Percentiles rank a stretch among this genome's conserved stretches.
These are phyloP conservation scores for Iberis amara DNA, from an alignment of 441 rosid genomes.

Conservation along the genomic window DNA sequence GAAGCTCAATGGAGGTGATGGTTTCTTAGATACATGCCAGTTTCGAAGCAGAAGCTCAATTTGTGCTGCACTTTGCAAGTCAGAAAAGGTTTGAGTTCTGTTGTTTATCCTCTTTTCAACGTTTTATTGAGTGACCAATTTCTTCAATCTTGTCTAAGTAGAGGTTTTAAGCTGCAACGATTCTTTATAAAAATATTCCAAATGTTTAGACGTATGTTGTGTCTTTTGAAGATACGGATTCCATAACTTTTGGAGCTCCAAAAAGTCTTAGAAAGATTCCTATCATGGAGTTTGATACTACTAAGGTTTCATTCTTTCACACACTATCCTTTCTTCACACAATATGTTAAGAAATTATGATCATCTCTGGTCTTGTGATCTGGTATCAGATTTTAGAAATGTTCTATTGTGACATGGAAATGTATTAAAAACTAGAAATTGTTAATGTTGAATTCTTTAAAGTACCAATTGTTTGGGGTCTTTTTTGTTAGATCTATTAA, in stretches of 20 bases:
- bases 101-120: background rate
- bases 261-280: conserved; percentile 88
- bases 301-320: conserved; percentile 47
- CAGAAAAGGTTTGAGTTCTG: conserved; percentile 54
- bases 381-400: conserved; percentile 65
- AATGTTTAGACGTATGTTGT: conserved; percentile 78
- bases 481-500: too few relatives aligned
- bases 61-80: conserved; percentile 94
- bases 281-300: conserved; percentile 85
- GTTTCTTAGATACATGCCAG: conserved; percentile 57
- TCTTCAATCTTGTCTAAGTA: background rate
- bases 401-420: too few relatives aligned
- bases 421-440: too few relatives aligned
- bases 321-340: background rate
- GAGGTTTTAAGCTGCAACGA: background rate
- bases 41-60: conserved; percentile 94
- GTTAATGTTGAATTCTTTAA: too few relatives aligned
- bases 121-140: background rate
- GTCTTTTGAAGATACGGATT: conserved; percentile 99
- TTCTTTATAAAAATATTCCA: conserved; percentile 6
- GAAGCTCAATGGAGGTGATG: conserved; percentile 14
- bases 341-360: conserved; percentile 1
- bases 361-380: conserved; percentile 19
- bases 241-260: conserved; percentile 90
- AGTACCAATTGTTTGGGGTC: too few relatives aligned